These are phyloP conservation scores for Rhynchospora tenuis DNA, from an alignment of 176 grass and related monocot species.

Conservation along the genomic window DNA sequence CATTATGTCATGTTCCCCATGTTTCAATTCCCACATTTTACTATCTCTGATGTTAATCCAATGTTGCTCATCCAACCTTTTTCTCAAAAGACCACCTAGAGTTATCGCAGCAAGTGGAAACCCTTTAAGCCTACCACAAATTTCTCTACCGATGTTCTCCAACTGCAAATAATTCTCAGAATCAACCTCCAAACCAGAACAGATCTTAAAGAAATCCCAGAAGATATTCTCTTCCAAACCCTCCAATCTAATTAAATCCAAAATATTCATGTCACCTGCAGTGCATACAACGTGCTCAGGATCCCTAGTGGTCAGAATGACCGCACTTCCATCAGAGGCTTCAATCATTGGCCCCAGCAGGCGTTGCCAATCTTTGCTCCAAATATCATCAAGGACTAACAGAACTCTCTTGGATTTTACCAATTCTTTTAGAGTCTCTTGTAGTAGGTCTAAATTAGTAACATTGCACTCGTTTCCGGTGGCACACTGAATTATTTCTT, in stretches of 20 bases:
- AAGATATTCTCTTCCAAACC: neutral
- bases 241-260: neutral
- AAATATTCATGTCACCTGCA: neutral
- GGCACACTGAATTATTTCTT: constrained; percentile 15
- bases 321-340: neutral
- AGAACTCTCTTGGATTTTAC: constrained; percentile 15
- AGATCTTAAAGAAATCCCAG: too few species aligned
- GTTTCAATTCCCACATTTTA: constrained; percentile 27
- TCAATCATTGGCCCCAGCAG: neutral
- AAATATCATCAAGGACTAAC: constrained; percentile 24
- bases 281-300: neutral
- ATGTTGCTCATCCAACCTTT: neutral
- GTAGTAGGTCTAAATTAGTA: constrained; percentile 7
- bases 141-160: neutral
- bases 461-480: neutral
- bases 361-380: neutral
- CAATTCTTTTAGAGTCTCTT: neutral
- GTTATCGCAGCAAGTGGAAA: constrained; percentile 36
- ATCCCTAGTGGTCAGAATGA: neutral
- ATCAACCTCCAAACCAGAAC: too few species aligned
- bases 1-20: constrained; percentile 24
- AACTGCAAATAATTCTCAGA: too few species aligned
- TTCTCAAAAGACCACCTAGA: constrained; percentile 26
- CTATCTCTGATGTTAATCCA: constrained; percentile 22
- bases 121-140: constrained; percentile 17